A percentile compares a stretch with the other conserved stretches of the same genome.
phyloP scores from a whole-genome alignment of 208 protist species.

The Strigomonas culicis region DNA sequence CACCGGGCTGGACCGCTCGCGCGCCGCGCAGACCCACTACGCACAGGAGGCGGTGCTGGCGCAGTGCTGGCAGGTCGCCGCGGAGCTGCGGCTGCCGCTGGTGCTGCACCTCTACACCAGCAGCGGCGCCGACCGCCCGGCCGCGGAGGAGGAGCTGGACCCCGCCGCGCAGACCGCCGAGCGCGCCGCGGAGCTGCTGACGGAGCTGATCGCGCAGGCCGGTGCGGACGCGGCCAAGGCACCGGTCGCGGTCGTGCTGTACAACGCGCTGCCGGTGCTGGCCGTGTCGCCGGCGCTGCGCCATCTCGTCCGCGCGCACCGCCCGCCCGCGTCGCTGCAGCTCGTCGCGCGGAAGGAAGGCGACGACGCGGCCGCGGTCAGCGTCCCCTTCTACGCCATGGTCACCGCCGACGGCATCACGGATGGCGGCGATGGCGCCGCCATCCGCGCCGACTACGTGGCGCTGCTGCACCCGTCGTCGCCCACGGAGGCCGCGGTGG shows the following conservation, averaged over 20 bases:
- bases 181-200: constrained; percentile 47
- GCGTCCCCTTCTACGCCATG: constrained; percentile 44
- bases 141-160: constrained; percentile 13
- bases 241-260: constrained; percentile 53
- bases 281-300: constrained; percentile 44
- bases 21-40: constrained; percentile 66
- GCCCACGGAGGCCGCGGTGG: background rate
- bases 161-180: constrained; percentile 35
- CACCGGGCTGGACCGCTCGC: constrained; percentile 58
- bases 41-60: constrained; percentile 62
- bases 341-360: background rate
- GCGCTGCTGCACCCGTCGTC: constrained; percentile 9
- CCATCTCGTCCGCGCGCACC: constrained; percentile 30
- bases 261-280: constrained; percentile 51
- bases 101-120: constrained; percentile 52
- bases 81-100: constrained; percentile 40
- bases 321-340: constrained; percentile 12
- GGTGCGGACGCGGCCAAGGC: background rate
- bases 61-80: constrained; percentile 47
- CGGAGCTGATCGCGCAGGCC: constrained; percentile 30
- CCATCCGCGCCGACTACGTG: background rate
- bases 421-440: background rate
- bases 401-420: constrained; percentile 52
- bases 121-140: background rate
- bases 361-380: background rate